A percentile compares a stretch with the other conserved stretches of the same genome.
phyloP scores from a whole-genome alignment of 129 eudicot species.

The Flaveria bidentis region DNA sequence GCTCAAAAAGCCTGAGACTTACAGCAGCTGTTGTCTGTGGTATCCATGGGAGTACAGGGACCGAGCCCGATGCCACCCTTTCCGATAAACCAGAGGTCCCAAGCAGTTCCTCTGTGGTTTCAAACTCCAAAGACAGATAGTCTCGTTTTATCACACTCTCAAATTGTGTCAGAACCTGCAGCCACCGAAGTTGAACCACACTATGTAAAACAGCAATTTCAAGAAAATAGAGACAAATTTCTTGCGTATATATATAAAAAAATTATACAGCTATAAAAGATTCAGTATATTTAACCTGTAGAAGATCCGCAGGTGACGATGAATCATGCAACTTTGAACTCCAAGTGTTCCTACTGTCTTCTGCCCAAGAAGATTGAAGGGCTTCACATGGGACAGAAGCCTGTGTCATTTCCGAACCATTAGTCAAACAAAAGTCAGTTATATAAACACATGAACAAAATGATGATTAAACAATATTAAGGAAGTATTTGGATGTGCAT shows the following conservation, averaged over 20 bases:
- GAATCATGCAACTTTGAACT: slow-evolving; percentile 63
- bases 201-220: background rate
- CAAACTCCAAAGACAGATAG: slow-evolving; percentile 52
- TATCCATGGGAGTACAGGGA: slow-evolving; percentile 84
- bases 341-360: slow-evolving; percentile 54
- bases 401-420: slow-evolving; percentile 38
- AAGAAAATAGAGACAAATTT: background rate
- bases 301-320: slow-evolving; percentile 57
- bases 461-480: background rate
- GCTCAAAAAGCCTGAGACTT: slow-evolving; percentile 80
- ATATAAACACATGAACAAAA: background rate
- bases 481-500: too few relatives aligned
- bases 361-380: slow-evolving; percentile 68
- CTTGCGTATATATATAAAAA: background rate
- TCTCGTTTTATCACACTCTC: slow-evolving; percentile 75
- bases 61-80: slow-evolving; percentile 22
- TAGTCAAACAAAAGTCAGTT: background rate
- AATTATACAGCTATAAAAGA: background rate
- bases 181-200: slow-evolving; percentile 7
- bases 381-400: slow-evolving; percentile 77
- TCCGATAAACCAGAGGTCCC: slow-evolving; percentile 43
- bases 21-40: slow-evolving; percentile 90
- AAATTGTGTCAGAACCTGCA: slow-evolving; percentile 68
- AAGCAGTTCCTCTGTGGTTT: slow-evolving; percentile 77
- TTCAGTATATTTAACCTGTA: slow-evolving; percentile 57